Percentiles rank a stretch among this genome's conserved stretches.
Evolutionary conservation across 805 yeast species (phyloP).

Genomic region (Suhomyces vadensis): DNA sequence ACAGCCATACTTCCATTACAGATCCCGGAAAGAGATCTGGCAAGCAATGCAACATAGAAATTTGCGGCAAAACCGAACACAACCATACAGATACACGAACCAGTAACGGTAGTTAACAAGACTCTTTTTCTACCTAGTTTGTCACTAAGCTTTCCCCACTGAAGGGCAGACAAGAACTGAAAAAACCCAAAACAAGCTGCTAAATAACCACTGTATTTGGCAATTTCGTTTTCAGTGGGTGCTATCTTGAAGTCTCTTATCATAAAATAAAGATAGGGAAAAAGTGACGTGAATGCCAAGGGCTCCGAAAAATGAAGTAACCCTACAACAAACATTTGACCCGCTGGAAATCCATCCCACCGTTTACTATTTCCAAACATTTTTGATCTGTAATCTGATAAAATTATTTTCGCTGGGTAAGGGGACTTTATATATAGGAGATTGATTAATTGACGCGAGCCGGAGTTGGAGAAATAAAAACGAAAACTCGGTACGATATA

Average conservation of each 20-base stretch:
- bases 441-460: too few relatives aligned
- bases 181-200: conserved; percentile 25
- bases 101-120: conserved; percentile 26
- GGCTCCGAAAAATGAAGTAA: conserved; percentile 17
- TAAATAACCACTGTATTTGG: conserved; percentile 21
- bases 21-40: conserved; percentile 30
- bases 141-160: conserved; percentile 33
- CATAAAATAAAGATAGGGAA: conserved; percentile 20
- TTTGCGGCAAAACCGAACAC: conserved; percentile 31
- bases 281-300: conserved; percentile 14
- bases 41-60: conserved; percentile 29
- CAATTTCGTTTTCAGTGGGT: conserved; percentile 19
- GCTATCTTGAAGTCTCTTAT: conserved; percentile 25
- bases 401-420: too few relatives aligned
- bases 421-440: too few relatives aligned
- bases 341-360: conserved; percentile 20
- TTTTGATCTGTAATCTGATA: too few relatives aligned
- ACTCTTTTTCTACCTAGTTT: conserved; percentile 32
- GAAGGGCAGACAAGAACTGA: conserved; percentile 25
- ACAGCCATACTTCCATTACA: conserved; percentile 36
- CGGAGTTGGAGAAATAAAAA: too few relatives aligned
- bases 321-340: conserved; percentile 24
- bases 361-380: conserved; percentile 12
- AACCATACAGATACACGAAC: conserved; percentile 25
- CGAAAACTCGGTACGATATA: too few relatives aligned